phyloP scores from a whole-genome alignment of 768 basidiomycete genomes.

The Auriscalpium microsporum region DNA sequence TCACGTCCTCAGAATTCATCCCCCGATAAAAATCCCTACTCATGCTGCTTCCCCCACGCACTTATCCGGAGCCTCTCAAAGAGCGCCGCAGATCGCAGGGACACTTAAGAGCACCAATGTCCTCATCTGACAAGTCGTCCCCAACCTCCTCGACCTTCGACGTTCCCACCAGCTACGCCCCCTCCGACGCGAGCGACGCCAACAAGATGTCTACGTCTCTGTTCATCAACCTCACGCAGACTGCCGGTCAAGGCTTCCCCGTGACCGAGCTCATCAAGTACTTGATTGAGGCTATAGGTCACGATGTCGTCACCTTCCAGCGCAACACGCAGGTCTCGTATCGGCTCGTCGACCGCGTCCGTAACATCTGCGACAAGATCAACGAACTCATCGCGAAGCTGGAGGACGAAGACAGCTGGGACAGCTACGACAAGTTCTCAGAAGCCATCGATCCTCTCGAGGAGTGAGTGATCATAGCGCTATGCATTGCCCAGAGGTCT shows the following conservation, averaged over 20 bases:
- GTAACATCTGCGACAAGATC: slow-evolving; percentile 10
- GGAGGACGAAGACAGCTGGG: slow-evolving; percentile 3
- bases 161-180: neutral
- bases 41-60: too few species aligned
- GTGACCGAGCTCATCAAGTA: slow-evolving; percentile 14
- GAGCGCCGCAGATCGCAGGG: too few species aligned
- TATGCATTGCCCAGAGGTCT: neutral
- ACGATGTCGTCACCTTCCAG: slow-evolving; percentile 8
- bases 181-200: neutral
- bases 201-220: neutral
- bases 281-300: slow-evolving; percentile 9
- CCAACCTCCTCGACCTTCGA: neutral
- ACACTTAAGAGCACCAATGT: neutral
- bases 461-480: slow-evolving; percentile 1
- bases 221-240: neutral
- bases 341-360: slow-evolving; percentile 10
- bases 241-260: neutral
- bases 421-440: slow-evolving; percentile 12
- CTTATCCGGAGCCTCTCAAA: too few species aligned
- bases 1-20: too few species aligned
- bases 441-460: slow-evolving; percentile 16
- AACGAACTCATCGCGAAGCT: slow-evolving; percentile 10
- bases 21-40: too few species aligned
- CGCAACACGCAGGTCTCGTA: slow-evolving; percentile 16
- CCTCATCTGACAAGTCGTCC: neutral